Conservation (phyloP, 1,284 basidiomycete species). For the Microbotryum intermedium region DNA sequence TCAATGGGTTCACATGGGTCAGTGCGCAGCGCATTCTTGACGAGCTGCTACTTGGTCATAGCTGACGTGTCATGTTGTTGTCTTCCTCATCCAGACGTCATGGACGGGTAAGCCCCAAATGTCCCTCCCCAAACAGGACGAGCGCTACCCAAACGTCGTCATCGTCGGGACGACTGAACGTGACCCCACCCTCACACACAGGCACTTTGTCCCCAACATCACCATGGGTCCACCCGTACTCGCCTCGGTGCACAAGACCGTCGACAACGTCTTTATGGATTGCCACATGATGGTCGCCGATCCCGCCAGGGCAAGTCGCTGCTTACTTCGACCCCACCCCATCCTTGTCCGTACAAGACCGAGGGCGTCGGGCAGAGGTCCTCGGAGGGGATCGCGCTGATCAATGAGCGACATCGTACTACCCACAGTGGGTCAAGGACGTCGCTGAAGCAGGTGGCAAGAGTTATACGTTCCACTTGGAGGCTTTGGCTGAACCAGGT, state of each 20-base stretch:
- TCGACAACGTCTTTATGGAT: constrained; percentile 98
- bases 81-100: constrained; percentile 57
- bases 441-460: constrained; percentile 91
- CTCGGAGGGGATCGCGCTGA: neutral
- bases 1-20: constrained; percentile 95
- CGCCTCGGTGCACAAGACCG: constrained; percentile 72
- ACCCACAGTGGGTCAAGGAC: constrained; percentile 80
- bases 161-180: neutral
- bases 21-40: constrained; percentile 38
- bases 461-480: constrained; percentile 94
- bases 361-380: no score
- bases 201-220: constrained; percentile 98
- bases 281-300: constrained; percentile 99
- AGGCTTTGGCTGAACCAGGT: constrained; percentile 63
- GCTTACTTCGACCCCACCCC: neutral
- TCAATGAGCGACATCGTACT: neutral
- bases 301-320: constrained; percentile 63
- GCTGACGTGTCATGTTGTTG: neutral
- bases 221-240: constrained; percentile 85
- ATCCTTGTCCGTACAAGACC: no score
- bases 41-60: neutral
- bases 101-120: constrained; percentile 71
- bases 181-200: constrained; percentile 36
- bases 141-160: neutral
- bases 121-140: neutral